These are phyloP conservation scores for Neoarthrinium moseri DNA, from an alignment of 2,329 filamentous ascomycete species.

Conservation along the genomic window DNA sequence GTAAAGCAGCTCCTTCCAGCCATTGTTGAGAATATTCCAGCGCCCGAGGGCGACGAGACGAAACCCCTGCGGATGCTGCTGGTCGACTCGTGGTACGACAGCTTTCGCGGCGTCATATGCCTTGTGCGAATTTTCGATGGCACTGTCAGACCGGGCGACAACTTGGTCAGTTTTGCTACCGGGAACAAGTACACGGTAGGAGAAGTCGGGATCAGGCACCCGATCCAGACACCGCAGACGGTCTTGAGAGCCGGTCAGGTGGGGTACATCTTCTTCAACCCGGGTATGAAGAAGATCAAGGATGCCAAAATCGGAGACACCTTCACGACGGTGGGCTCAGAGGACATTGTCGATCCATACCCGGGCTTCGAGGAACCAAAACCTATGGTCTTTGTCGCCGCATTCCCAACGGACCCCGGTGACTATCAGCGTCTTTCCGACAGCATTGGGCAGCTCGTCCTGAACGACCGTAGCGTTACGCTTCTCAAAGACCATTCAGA, in stretches of 20 bases:
- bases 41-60: constrained; percentile 69
- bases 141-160: constrained; percentile 76
- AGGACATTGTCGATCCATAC: constrained; percentile 74
- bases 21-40: constrained; percentile 82
- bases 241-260: constrained; percentile 87
- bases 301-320: constrained; percentile 97
- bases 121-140: constrained; percentile 92
- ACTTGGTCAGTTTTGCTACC: constrained; percentile 84
- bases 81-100: constrained; percentile 98
- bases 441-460: constrained; percentile 87
- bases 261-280: constrained; percentile 96
- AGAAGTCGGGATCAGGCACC: constrained; percentile 96
- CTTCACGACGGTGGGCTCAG: constrained; percentile 77
- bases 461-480: constrained; percentile 94
- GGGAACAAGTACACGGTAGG: constrained; percentile 88
- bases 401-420: constrained; percentile 88
- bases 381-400: constrained; percentile 97
- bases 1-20: constrained; percentile 79
- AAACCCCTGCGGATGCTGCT: constrained; percentile 81
- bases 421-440: constrained; percentile 87
- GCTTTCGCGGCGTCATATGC: constrained; percentile 89
- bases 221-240: constrained; percentile 77
- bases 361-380: constrained; percentile 97
- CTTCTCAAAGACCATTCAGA: constrained; percentile 93
- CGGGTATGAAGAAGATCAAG: constrained; percentile 94